Evolutionary conservation across 495 filamentous ascomycete genomes (phyloP).

Genomic region (Podospora pseudocomata): DNA sequence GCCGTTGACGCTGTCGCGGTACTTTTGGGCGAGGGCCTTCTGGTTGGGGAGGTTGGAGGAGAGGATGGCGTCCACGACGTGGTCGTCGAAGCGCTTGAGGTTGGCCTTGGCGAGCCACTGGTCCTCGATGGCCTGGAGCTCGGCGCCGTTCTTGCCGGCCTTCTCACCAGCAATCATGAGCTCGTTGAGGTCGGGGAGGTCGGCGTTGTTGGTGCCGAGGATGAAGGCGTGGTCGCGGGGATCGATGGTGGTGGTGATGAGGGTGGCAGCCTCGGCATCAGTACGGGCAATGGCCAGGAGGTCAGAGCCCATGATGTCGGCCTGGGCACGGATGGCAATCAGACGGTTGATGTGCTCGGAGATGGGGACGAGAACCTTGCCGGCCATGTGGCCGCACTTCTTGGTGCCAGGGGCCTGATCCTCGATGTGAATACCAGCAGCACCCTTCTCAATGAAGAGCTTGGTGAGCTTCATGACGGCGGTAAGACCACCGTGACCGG

Average conservation of each 20-base stretch:
- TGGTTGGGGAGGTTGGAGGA: constrained; percentile 57
- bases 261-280: constrained; percentile 94
- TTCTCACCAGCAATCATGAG: constrained; percentile 85
- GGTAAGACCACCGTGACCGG: constrained; percentile 93
- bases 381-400: constrained; percentile 99
- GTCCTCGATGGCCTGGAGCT: constrained; percentile 91
- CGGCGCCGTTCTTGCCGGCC: constrained; percentile 72
- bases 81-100: constrained; percentile 87
- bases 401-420: constrained; percentile 98
- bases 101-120: constrained; percentile 76
- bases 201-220: constrained; percentile 80
- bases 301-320: constrained; percentile 95
- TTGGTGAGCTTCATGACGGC: constrained; percentile 99
- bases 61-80: constrained; percentile 79
- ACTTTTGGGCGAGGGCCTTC: constrained; percentile 60
- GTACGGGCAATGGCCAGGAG: constrained; percentile 89
- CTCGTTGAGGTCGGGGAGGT: constrained; percentile 78
- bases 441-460: constrained; percentile 94
- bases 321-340: constrained; percentile 93
- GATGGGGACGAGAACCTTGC: constrained; percentile 96
- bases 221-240: constrained; percentile 92
- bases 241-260: constrained; percentile 96
- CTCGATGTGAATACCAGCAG: constrained; percentile 97
- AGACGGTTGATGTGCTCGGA: constrained; percentile 98
- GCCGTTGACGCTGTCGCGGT: constrained; percentile 62